Conservation (phyloP, 2,329 filamentous ascomycete genomes). For the Colletotrichum eleusines region DNA sequence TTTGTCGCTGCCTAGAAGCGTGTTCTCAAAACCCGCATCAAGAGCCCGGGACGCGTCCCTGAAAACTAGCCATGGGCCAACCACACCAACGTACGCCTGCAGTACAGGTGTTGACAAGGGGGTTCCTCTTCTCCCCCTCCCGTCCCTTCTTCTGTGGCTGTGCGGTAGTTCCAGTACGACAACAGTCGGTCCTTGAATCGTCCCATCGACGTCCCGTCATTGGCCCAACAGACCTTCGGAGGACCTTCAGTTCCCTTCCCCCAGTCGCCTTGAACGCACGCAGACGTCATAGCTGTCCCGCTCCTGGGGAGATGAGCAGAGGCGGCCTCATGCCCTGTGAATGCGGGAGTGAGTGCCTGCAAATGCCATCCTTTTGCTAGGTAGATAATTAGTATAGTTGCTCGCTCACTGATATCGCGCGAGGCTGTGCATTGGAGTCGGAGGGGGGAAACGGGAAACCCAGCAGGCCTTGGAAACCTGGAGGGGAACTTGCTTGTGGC, state of each 20-base stretch:
- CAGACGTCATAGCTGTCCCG: conserved; percentile 28
- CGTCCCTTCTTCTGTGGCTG: conserved; percentile 30
- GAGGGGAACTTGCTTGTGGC: conserved; percentile 12
- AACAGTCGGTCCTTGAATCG: conserved; percentile 9
- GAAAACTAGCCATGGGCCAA: too few species aligned
- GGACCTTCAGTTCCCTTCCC: conserved; percentile 28
- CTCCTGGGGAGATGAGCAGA: not conserved
- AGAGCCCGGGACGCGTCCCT: not conserved
- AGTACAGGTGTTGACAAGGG: not conserved
- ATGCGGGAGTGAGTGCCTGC: too few species aligned
- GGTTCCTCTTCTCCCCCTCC: not conserved
- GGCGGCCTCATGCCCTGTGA: not conserved
- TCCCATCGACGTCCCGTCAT: conserved; percentile 22
- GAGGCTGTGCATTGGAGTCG: conserved; percentile 6
- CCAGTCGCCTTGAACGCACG: conserved; percentile 27
- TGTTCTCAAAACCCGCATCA: not conserved
- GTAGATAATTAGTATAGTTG: not conserved
- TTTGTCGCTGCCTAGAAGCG: not conserved
- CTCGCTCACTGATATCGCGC: not conserved
- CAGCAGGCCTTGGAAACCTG: not conserved
- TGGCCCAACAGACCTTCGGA: not conserved
- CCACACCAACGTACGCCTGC: too few species aligned
- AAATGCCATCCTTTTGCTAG: not conserved
- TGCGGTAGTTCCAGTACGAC: conserved; percentile 30
- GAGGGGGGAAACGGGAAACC: not conserved